These are phyloP conservation scores for Aspergillus sp. DNA, from an alignment of 2,329 filamentous ascomycete species.

Conservation along the genomic window DNA sequence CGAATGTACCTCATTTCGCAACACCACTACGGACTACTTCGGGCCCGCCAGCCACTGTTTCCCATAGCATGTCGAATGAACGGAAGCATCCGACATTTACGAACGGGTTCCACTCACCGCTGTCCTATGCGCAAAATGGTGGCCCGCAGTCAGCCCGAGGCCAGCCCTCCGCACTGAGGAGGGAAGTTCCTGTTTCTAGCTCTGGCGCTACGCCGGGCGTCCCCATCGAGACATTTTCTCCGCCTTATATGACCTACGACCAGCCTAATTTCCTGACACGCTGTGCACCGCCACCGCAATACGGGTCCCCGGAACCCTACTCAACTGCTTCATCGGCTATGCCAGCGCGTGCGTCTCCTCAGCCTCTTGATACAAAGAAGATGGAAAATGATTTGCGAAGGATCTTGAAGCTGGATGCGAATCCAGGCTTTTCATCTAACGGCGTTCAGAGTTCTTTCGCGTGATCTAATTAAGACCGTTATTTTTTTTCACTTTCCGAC, in stretches of 20 bases:
- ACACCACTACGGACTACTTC: slow-evolving; percentile 27
- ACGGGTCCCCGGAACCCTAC: slow-evolving; percentile 16
- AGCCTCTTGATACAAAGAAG: slow-evolving; percentile 33
- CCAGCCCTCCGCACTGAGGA: slow-evolving; percentile 25
- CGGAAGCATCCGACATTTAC: slow-evolving; percentile 11
- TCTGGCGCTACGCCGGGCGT: slow-evolving; percentile 6
- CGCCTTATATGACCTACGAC: slow-evolving; percentile 14
- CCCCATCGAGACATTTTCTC: slow-evolving; percentile 10
- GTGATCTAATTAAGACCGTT: slow-evolving; percentile 8
- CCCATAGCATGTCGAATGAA: slow-evolving; percentile 10
- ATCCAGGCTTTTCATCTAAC: slow-evolving; percentile 19
- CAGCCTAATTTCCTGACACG: slow-evolving; percentile 13
- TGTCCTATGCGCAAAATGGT: slow-evolving; percentile 16
- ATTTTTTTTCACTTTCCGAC: neutral
- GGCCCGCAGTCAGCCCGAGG: slow-evolving; percentile 16
- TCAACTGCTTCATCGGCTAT: slow-evolving; percentile 14
- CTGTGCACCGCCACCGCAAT: slow-evolving; percentile 1
- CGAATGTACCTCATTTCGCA: slow-evolving; percentile 22
- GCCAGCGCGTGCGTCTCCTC: slow-evolving; percentile 16
- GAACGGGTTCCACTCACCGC: slow-evolving; percentile 15
- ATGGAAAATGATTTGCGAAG: slow-evolving; percentile 43
- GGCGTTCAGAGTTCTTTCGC: slow-evolving; percentile 28
- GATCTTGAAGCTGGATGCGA: slow-evolving; percentile 38
- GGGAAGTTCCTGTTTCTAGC: slow-evolving; percentile 21
- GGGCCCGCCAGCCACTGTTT: slow-evolving; percentile 22